Conservation (phyloP, 2,329 filamentous ascomycete species). For the Magnaporthales sp. region DNA sequence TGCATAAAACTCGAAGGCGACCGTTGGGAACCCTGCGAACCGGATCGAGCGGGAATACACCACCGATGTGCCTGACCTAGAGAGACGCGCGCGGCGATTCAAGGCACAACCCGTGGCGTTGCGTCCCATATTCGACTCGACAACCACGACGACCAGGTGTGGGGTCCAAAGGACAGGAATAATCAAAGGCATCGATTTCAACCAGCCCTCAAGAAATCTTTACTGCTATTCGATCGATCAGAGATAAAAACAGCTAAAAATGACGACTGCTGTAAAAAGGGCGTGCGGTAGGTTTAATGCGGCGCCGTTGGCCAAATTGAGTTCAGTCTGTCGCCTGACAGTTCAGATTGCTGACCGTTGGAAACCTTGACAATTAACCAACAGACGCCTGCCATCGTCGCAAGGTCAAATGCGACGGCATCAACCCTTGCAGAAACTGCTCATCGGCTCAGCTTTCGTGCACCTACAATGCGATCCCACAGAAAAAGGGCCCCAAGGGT, state of each 20-base stretch:
- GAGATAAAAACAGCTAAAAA: constrained; percentile 15
- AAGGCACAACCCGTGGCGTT: background rate
- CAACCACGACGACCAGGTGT: background rate
- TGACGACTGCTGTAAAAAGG: constrained; percentile 47
- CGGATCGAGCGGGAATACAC: background rate
- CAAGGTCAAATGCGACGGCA: constrained; percentile 66
- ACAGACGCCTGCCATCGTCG: constrained; percentile 59
- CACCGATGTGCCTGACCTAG: background rate
- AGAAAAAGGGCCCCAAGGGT: constrained; percentile 70
- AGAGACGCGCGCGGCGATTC: background rate
- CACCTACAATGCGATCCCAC: constrained; percentile 66
- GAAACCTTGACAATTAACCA: background rate
- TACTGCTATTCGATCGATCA: background rate
- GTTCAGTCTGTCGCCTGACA: background rate
- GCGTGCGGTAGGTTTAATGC: constrained; percentile 42
- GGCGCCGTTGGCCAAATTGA: background rate
- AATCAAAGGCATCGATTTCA: background rate
- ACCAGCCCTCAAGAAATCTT: background rate
- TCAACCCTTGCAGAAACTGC: constrained; percentile 65
- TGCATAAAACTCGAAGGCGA: background rate
- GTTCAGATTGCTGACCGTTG: background rate
- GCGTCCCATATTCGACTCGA: background rate
- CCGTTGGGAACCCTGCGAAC: background rate
- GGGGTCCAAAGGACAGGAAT: background rate
- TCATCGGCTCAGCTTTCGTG: constrained; percentile 56